phyloP scores from a whole-genome alignment of 2,329 filamentous ascomycete species.

The Zalaria obscura region DNA sequence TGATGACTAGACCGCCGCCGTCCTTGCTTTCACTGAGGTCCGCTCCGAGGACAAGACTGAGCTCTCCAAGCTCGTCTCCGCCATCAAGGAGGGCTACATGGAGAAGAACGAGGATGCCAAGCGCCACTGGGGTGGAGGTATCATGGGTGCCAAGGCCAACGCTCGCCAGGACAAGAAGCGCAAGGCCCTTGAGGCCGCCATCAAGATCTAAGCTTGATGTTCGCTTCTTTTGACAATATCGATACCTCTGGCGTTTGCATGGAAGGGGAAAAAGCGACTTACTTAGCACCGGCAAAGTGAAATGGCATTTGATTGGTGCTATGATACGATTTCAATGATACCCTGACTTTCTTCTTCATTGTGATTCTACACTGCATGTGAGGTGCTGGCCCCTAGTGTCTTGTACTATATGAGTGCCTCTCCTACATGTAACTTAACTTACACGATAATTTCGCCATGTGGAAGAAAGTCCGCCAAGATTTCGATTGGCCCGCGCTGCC shows the following conservation, averaged over 20 bases:
- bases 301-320: background rate
- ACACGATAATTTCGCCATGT: too few species aligned
- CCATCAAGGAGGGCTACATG: slow-evolving; percentile 95
- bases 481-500: too few species aligned
- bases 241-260: background rate
- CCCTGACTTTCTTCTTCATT: background rate
- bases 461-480: too few species aligned
- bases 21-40: slow-evolving; percentile 90
- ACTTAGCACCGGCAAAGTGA: background rate
- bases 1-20: slow-evolving; percentile 69
- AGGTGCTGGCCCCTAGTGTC: too few species aligned
- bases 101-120: slow-evolving; percentile 88
- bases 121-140: slow-evolving; percentile 97
- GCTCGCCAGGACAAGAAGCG: slow-evolving; percentile 68
- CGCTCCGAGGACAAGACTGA: slow-evolving; percentile 97
- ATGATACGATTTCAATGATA: background rate
- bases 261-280: background rate
- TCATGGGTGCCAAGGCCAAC: slow-evolving; percentile 94
- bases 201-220: slow-evolving; percentile 72
- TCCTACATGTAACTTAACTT: too few species aligned
- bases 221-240: background rate
- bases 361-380: too few species aligned
- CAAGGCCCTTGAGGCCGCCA: slow-evolving; percentile 85
- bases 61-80: slow-evolving; percentile 88
- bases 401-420: too few species aligned